Base-by-base conservation (phyloP, 179 eudicot species). In the Beta lomatogona region DNA sequence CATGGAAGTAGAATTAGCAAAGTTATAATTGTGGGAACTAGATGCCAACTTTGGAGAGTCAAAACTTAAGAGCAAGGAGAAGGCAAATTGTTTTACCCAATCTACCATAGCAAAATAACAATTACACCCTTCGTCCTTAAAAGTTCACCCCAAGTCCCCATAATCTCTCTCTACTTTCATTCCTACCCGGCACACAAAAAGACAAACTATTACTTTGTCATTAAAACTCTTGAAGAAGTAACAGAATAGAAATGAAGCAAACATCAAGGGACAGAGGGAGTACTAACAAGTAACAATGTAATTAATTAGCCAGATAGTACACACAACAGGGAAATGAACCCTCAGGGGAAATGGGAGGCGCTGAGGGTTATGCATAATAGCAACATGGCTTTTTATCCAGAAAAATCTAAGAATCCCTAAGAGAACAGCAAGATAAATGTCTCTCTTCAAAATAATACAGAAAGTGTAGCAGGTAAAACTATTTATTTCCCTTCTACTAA, bases 1-100 rank as follows among this genome's bases (percentile, higher is more conserved):
- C 86, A 76, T 70, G 69, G 44, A 63, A 77, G 41, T 6, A 76
- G 6, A 84, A 52, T 14, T 19, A 68, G 21, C 22, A 57, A 19
- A 63, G 15, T 25, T 2, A 44, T 68, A 36, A 76, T 75, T 31
- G 14, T 58, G 22, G 44, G 22, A 61, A 14, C 68, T 12, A 25
- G 54, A 5, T 14, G 12, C 48, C 19, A 36, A 28, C 63, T n/a
- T 9, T 25, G 4, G n/a, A 25, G 6, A 67, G 48, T 52, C 57
- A 41, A 73, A 36, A 68, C 44, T 15, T 8, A 25, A 25, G 16
- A 73, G 46, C 22, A 28, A 73, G 21, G 46, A 22, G 14, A 54
- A 52, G 60, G 46, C 7, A 8, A 25, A 15, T 54, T 73, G 5
- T 14, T 16, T 6, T 15, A 60, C 45, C 25, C 1, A 9, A 22